Base-by-base conservation (phyloP, 352 stramenopile species). In the Pythium scleroteichum region DNA sequence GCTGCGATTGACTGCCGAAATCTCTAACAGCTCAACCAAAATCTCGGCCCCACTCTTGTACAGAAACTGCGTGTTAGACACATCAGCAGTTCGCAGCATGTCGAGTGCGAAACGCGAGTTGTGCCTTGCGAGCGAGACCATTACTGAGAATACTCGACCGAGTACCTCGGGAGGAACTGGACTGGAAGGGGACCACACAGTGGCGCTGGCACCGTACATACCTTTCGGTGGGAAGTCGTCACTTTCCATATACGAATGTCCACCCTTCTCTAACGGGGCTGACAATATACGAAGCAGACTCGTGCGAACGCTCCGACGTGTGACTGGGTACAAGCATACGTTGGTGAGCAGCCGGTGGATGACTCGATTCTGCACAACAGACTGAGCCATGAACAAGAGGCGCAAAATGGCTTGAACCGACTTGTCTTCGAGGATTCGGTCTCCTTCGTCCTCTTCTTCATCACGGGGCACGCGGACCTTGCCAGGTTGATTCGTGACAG, bases 91-190 rank as follows among this genome's bases (percentile, higher is more conserved):
- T 13, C 39, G 64, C 14, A 98, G 72, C 60, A 98, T 84, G 59
- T 96, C 90, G 16, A 98, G 69, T 14, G 87, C 82, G 57, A 98
- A 95, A 16, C 92, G 83, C 2, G 85, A 77, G 23, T 96, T 98
- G 55, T 96, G 87, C 75, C 98, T 98, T 19, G 80, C 89, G 14
- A 99, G 66, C 12, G 83, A 86, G 4, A 87, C 75, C 39, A 98
- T 72, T 10, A 95, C 83, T 46, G 88, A 72, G 17, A 98, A 72
- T 39, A 97, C 92, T 20, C 95, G 82, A 23, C 87, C 91, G 19
- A 96, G 74, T 10, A 98, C 90, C 59, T 98, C 87, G 16, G 77
- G 75, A 48, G 94, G 92, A 29, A 90, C 59, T 23, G 33, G 73
- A 74, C 50, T 73, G 51, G 68, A 47, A 26, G 29, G 12, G 4